phyloP scores from a whole-genome alignment of 2,329 filamentous ascomycete species.

The Cladophialophora immunda region DNA sequence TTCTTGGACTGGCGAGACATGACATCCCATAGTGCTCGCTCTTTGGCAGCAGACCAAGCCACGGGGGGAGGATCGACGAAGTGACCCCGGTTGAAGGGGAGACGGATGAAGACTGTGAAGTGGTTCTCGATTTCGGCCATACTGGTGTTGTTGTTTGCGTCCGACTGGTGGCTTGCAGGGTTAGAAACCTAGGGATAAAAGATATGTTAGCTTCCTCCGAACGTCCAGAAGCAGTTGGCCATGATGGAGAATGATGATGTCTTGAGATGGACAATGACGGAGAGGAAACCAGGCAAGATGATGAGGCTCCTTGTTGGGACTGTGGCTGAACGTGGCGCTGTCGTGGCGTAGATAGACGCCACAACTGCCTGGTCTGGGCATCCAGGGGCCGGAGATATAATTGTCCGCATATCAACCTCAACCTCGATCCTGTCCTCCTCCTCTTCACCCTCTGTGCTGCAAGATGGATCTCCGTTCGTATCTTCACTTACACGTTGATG shows the following conservation, averaged over 20 bases:
- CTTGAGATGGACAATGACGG: conserved; percentile 9
- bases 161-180: neutral
- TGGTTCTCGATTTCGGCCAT: conserved; percentile 43
- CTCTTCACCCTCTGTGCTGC: neutral
- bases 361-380: neutral
- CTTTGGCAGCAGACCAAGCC: conserved; percentile 87
- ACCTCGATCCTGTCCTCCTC: neutral
- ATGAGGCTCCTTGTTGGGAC: conserved; percentile 8
- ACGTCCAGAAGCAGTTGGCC: neutral
- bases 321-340: neutral
- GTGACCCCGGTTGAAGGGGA: conserved; percentile 86
- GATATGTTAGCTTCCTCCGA: conserved; percentile 3
- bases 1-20: conserved; percentile 78
- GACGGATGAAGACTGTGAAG: conserved; percentile 80
- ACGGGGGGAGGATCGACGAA: conserved; percentile 92
- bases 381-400: neutral
- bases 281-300: conserved; percentile 1
- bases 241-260: conserved; percentile 13
- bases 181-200: neutral
- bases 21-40: conserved; percentile 88
- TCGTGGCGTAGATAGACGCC: neutral
- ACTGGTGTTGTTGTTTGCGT: neutral
- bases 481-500: neutral
- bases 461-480: neutral
- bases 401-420: conserved; percentile 1